phyloP scores from a whole-genome alignment of 108 stramenopile species.

The Nannochloropsis salina region DNA sequence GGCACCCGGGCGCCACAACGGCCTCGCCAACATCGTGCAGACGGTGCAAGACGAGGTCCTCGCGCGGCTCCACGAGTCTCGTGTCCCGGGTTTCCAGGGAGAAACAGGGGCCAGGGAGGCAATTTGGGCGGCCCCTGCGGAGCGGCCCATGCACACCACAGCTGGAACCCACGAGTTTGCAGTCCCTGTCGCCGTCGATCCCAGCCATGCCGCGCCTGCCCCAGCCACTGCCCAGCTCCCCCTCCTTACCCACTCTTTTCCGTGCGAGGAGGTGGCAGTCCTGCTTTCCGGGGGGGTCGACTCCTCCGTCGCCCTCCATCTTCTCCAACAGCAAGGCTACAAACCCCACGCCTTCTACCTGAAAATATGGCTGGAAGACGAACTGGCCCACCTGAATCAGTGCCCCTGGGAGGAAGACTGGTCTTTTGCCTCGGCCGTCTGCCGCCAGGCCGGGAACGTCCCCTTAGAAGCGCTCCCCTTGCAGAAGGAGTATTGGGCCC shows the following conservation, averaged over 20 bases:
- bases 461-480: conserved; percentile 73
- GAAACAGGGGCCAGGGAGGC: no score
- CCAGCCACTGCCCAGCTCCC: not conserved
- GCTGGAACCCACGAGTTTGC: no score
- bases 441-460: conserved; percentile 74
- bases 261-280: conserved; percentile 64
- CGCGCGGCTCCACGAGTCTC: not conserved
- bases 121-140: not conserved
- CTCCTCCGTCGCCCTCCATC: conserved; percentile 80
- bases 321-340: conserved; percentile 71
- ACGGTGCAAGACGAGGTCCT: not conserved
- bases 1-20: not conserved
- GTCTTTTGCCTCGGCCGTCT: conserved; percentile 64
- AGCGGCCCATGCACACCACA: not conserved
- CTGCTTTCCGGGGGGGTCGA: conserved; percentile 92
- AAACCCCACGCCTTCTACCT: conserved; percentile 87
- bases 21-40: not conserved
- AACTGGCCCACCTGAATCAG: conserved; percentile 79
- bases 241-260: not conserved
- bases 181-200: not conserved
- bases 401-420: conserved; percentile 94
- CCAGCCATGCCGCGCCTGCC: not conserved
- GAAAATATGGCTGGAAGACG: conserved; percentile 96
- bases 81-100: no score
- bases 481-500: conserved; percentile 77